These are phyloP conservation scores for Aspergillus latus DNA, from an alignment of 2,329 filamentous ascomycete genomes.

Conservation along the genomic window DNA sequence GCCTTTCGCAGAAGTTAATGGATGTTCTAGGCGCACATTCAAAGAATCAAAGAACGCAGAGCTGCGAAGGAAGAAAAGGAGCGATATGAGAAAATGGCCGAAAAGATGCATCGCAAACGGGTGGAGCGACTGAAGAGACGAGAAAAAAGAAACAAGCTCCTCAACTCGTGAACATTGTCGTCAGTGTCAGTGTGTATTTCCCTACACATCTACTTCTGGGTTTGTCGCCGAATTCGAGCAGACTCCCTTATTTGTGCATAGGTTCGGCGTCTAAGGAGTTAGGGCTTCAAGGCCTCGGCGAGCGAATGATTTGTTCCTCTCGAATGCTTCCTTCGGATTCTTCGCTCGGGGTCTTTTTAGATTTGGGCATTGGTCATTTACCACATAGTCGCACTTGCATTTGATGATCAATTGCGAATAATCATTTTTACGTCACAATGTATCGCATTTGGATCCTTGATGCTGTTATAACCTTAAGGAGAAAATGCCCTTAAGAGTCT, in stretches of 20 bases:
- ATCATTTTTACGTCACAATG: too few species aligned
- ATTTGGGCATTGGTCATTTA: background rate
- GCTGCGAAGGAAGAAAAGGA: constrained; percentile 90
- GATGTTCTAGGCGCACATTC: constrained; percentile 64
- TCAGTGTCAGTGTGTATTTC: background rate
- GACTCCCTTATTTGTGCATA: background rate
- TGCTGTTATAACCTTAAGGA: too few species aligned
- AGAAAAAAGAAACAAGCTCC: constrained; percentile 77
- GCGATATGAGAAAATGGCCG: constrained; percentile 87
- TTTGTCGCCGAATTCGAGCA: background rate
- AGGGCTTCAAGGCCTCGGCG: background rate
- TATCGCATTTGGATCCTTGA: too few species aligned
- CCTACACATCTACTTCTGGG: background rate
- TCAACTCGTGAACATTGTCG: constrained; percentile 40
- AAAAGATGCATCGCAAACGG: constrained; percentile 96
- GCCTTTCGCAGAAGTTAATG: constrained; percentile 5
- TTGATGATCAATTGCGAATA: too few species aligned
- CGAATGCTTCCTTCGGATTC: background rate
- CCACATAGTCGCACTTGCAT: too few species aligned
- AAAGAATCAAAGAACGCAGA: constrained; percentile 79
- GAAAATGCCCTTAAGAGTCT: too few species aligned
- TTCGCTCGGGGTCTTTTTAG: background rate
- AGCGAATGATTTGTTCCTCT: background rate
- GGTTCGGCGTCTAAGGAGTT: constrained; percentile 7
- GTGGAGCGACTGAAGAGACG: constrained; percentile 90